Percentiles rank a stretch among this genome's conserved stretches.
Evolutionary conservation across 768 basidiomycete genomes (phyloP).

Genomic region (Auriscalpium vulgare): DNA sequence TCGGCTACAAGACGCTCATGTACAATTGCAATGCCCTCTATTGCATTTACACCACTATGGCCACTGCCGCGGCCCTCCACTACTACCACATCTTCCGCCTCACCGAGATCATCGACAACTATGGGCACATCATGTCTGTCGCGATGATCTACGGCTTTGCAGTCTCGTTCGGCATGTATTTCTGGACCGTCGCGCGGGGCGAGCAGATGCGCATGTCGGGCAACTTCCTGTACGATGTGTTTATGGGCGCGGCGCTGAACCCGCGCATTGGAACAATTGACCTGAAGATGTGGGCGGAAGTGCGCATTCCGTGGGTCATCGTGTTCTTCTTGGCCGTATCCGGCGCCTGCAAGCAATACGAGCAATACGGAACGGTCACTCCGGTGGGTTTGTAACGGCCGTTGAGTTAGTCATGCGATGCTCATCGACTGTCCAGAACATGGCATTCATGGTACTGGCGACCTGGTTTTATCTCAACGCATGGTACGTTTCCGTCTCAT

Average conservation of each 20-base stretch:
- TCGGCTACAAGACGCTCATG: conserved; percentile 84
- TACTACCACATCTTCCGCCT: conserved; percentile 79
- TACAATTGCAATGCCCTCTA: conserved; percentile 95
- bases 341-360: conserved; percentile 93
- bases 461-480: conserved; percentile 97
- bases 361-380: conserved; percentile 84
- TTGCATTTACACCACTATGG: conserved; percentile 77
- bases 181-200: conserved; percentile 67
- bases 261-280: conserved; percentile 88
- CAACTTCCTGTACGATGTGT: conserved; percentile 88
- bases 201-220: conserved; percentile 92
- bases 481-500: conserved; percentile 41
- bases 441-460: conserved; percentile 93
- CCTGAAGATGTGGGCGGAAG: conserved; percentile 98
- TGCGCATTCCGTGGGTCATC: conserved; percentile 94
- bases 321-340: conserved; percentile 90
- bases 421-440: conserved; percentile 50
- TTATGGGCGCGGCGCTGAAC: conserved; percentile 94
- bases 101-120: conserved; percentile 92
- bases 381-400: conserved; percentile 39
- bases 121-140: conserved; percentile 92
- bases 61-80: conserved; percentile 69
- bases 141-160: conserved; percentile 87
- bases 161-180: conserved; percentile 75
- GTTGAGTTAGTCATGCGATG: not conserved